Percentiles rank a stretch among this genome's conserved stretches.
Evolutionary conservation across 202 grass and related monocot genomes (phyloP).

Genomic region (Digitaria exilis): DNA sequence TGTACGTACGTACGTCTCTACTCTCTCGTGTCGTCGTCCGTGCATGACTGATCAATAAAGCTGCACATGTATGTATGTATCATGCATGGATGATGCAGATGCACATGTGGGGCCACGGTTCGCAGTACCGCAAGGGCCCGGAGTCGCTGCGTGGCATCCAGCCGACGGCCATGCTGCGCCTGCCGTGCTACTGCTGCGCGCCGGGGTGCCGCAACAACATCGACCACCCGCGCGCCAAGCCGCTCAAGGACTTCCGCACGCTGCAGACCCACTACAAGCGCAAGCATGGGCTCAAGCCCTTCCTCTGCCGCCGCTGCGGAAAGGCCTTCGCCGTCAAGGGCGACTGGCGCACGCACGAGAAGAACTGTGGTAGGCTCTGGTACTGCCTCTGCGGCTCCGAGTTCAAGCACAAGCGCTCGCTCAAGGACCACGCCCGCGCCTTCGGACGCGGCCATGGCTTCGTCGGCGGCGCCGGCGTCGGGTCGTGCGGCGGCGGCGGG

Average conservation of each 20-base stretch:
- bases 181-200: slow-evolving; percentile 93
- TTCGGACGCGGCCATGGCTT: slow-evolving; percentile 84
- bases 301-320: slow-evolving; percentile 89
- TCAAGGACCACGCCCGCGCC: slow-evolving; percentile 93
- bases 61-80: not conserved
- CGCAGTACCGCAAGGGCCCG: slow-evolving; percentile 85
- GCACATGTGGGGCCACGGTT: slow-evolving; percentile 99
- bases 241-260: slow-evolving; percentile 96
- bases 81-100: slow-evolving; percentile 53
- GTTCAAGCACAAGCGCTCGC: slow-evolving; percentile 97
- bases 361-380: slow-evolving; percentile 97
- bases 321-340: slow-evolving; percentile 96
- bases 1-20: too few relatives aligned
- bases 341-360: slow-evolving; percentile 99
- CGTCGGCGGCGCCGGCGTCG: slow-evolving; percentile 33
- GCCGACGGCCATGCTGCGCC: slow-evolving; percentile 93
- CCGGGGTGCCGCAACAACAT: slow-evolving; percentile 95
- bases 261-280: slow-evolving; percentile 99
- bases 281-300: slow-evolving; percentile 87
- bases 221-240: slow-evolving; percentile 85
- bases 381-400: slow-evolving; percentile 95
- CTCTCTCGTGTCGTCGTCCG: too few relatives aligned
- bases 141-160: slow-evolving; percentile 87
- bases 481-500: not conserved
- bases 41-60: too few relatives aligned